Percentiles rank a stretch among this genome's conserved stretches.
Conservation (phyloP, 352 stramenopile species). For the Phytophthora kernoviae region DNA sequence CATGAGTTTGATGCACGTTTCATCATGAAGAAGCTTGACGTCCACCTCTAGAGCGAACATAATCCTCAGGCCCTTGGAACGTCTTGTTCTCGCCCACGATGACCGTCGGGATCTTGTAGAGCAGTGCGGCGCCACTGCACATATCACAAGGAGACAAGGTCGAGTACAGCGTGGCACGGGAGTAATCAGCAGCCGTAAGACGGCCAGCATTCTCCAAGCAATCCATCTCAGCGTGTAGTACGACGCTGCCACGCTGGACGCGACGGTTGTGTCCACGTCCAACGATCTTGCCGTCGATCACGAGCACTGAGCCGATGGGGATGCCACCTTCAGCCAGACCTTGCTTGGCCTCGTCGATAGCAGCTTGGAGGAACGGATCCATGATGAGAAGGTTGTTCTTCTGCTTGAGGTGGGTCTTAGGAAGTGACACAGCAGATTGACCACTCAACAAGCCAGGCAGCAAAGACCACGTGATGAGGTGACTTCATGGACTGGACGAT, state of each 20-base stretch:
- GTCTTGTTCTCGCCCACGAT: conserved; percentile 52
- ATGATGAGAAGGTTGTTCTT: conserved; percentile 10
- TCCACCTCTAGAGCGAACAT: conserved; percentile 38
- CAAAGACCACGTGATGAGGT: background rate
- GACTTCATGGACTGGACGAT: background rate
- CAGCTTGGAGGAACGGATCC: conserved; percentile 38
- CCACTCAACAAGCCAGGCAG: background rate
- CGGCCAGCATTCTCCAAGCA: conserved; percentile 43
- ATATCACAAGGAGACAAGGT: conserved; percentile 49
- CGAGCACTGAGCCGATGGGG: conserved; percentile 45
- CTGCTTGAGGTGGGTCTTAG: background rate
- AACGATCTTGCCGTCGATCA: conserved; percentile 38
- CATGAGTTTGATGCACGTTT: conserved; percentile 44
- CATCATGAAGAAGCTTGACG: conserved; percentile 35
- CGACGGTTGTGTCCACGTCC: conserved; percentile 44
- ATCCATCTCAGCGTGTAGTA: conserved; percentile 51
- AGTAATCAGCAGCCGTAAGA: conserved; percentile 39
- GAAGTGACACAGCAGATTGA: background rate
- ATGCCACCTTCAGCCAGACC: conserved; percentile 37
- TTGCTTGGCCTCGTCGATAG: conserved; percentile 33
- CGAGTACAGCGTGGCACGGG: conserved; percentile 42
- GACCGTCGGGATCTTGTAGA: conserved; percentile 52
- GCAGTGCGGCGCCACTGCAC: conserved; percentile 47
- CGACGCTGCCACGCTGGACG: conserved; percentile 40
- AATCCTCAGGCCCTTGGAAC: conserved; percentile 42